Conservation (phyloP, 2,329 filamentous ascomycete species). For the Ampelomyces quisqualis region DNA sequence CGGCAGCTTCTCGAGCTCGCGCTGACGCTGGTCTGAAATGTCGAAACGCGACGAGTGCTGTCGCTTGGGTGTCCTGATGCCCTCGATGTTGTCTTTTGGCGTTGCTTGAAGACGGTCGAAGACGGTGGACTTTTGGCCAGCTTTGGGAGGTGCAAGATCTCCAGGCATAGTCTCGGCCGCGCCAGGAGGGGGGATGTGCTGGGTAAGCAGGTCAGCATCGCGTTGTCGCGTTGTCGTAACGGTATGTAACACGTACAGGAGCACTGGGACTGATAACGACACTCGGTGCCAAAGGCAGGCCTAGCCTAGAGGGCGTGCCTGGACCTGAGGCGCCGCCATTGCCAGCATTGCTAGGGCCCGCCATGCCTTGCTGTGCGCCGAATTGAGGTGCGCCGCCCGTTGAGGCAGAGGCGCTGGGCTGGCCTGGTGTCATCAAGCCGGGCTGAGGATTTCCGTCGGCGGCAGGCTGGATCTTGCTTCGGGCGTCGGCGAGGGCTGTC, state of each 20-base stretch:
- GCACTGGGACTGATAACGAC: constrained; percentile 94
- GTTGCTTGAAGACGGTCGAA: constrained; percentile 89
- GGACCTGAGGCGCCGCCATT: constrained; percentile 51
- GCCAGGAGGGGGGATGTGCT: constrained; percentile 92
- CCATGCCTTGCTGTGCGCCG: constrained; percentile 33
- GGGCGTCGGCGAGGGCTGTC: constrained; percentile 79
- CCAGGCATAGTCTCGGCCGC: constrained; percentile 97
- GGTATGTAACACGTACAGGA: constrained; percentile 53
- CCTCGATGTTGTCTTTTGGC: constrained; percentile 94
- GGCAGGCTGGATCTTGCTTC: constrained; percentile 73
- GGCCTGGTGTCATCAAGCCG: constrained; percentile 35
- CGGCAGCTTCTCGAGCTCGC: constrained; percentile 94
- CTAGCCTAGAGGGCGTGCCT: constrained; percentile 64
- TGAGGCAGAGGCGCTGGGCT: constrained; percentile 34
- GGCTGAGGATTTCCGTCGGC: constrained; percentile 33
- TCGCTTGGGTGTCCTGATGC: constrained; percentile 89
- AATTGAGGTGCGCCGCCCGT: constrained; percentile 36
- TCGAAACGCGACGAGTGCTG: constrained; percentile 98
- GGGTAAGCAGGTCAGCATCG: constrained; percentile 13
- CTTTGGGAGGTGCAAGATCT: constrained; percentile 90
- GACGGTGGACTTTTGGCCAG: constrained; percentile 82
- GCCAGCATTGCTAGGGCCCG: constrained; percentile 37
- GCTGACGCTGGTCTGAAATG: constrained; percentile 83
- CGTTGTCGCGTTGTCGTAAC: background rate
- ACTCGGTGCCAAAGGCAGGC: constrained; percentile 70